These are phyloP conservation scores for Aethionema arabicum DNA, from an alignment of 345 rosid species.

Conservation along the genomic window DNA sequence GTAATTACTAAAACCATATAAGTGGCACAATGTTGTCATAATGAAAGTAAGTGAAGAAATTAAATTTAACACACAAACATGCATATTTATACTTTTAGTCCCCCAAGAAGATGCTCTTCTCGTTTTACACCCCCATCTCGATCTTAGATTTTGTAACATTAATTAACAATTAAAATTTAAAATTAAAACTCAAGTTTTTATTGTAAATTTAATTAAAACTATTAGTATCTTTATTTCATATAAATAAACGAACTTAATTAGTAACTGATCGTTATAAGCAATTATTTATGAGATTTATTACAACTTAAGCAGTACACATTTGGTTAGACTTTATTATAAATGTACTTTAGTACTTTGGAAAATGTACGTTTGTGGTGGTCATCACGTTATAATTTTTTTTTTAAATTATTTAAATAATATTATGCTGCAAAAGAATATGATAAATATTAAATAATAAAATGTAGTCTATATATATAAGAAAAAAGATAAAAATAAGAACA, in stretches of 20 bases:
- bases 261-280: too few relatives aligned
- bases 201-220: too few relatives aligned
- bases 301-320: neutral
- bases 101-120: constrained; percentile 31
- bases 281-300: too few relatives aligned
- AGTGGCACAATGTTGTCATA: constrained; percentile 18
- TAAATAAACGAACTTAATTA: too few relatives aligned
- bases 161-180: neutral
- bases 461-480: too few relatives aligned
- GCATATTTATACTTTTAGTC: constrained; percentile 19
- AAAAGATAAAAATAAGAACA: neutral
- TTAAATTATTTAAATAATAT: constrained; percentile 6
- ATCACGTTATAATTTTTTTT: constrained; percentile 4
- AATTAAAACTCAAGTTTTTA: too few relatives aligned
- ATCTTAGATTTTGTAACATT: constrained; percentile 2
- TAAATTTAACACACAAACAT: constrained; percentile 29
- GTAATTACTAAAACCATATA: too few relatives aligned
- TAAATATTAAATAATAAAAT: neutral
- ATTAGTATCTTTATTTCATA: too few relatives aligned
- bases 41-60: constrained; percentile 23
- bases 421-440: constrained; percentile 19
- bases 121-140: constrained; percentile 32
- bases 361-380: constrained; percentile 10
- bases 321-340: neutral
- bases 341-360: constrained; percentile 22